These are phyloP conservation scores for Syncephalis fuscata DNA, from an alignment of 371 early-diverging fungal species.

Conservation along the genomic window DNA sequence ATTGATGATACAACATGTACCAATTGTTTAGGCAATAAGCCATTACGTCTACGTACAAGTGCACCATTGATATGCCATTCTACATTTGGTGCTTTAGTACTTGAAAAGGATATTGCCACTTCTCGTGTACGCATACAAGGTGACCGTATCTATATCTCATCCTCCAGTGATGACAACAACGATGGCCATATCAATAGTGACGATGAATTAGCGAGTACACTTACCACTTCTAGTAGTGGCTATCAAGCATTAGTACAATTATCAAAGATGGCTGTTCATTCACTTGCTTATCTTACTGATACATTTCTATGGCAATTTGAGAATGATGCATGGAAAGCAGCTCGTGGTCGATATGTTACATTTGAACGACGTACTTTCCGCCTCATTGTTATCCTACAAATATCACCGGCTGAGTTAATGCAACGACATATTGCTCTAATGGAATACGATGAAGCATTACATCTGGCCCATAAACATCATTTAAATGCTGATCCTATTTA, in stretches of 20 bases:
- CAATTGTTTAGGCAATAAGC: too few species aligned
- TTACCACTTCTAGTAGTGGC: too few species aligned
- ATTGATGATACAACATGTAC: too few species aligned
- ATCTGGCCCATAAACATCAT: constrained; percentile 28
- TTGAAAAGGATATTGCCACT: too few species aligned
- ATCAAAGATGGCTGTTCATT: constrained; percentile 4
- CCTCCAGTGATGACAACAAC: too few species aligned
- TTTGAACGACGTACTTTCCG: constrained; percentile 16
- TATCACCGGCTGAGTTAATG: constrained; percentile 18
- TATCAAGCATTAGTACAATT: not conserved
- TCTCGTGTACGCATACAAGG: too few species aligned
- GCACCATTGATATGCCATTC: too few species aligned
- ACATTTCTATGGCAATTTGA: constrained; percentile 15
- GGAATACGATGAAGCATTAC: constrained; percentile 46
- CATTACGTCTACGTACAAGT: too few species aligned
- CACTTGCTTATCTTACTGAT: constrained; percentile 12
- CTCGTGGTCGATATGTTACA: constrained; percentile 8
- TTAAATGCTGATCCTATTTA: constrained; percentile 40
- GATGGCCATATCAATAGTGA: too few species aligned
- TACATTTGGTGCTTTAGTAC: too few species aligned
- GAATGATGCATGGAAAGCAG: constrained; percentile 6
- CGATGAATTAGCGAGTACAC: too few species aligned
- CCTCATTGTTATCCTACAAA: constrained; percentile 15
- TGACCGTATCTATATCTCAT: too few species aligned
- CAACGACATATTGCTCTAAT: constrained; percentile 17